Conservation (phyloP, 345 rosid species). For the Nasturtium officinale region DNA sequence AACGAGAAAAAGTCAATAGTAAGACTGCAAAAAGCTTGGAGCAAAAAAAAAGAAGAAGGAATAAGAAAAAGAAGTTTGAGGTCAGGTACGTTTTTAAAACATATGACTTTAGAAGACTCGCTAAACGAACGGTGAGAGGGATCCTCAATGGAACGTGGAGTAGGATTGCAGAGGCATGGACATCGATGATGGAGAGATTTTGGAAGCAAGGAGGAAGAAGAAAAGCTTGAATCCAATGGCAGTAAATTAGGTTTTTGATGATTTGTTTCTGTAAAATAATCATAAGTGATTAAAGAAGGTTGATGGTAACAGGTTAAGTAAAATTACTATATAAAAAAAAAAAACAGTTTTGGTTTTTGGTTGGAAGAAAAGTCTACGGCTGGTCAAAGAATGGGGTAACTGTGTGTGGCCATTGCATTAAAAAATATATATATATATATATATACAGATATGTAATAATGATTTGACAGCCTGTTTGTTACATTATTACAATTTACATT, state of each 20-base stretch:
- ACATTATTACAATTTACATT: slow-evolving; percentile 4
- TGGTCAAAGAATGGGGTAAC: slow-evolving; percentile 31
- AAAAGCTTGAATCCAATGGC: background rate
- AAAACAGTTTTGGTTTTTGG: background rate
- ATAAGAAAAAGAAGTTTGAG: background rate
- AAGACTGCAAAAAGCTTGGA: background rate
- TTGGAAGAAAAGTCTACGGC: slow-evolving; percentile 28
- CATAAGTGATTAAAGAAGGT: slow-evolving; percentile 4
- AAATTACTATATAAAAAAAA: background rate
- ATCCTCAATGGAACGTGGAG: background rate
- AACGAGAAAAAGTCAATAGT: slow-evolving; percentile 9
- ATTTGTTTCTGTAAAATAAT: slow-evolving; percentile 3
- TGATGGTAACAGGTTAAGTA: slow-evolving; percentile 23
- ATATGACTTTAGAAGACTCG: background rate
- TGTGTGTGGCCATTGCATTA: slow-evolving; percentile 25
- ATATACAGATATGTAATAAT: background rate
- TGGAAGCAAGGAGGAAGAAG: slow-evolving; percentile 13
- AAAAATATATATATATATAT: background rate
- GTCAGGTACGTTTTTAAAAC: slow-evolving; percentile 31
- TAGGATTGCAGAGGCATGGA: background rate
- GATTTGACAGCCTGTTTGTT: slow-evolving; percentile 24
- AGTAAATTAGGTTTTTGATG: slow-evolving; percentile 25
- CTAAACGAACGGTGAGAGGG: slow-evolving; percentile 1
- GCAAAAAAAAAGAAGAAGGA: background rate
- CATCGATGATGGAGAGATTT: slow-evolving; percentile 8